Evolutionary conservation across 768 basidiomycete genomes (phyloP), one percentile per base, ranked within the genome.

Genomic region (Cantharellus cinnabarinus): DNA sequence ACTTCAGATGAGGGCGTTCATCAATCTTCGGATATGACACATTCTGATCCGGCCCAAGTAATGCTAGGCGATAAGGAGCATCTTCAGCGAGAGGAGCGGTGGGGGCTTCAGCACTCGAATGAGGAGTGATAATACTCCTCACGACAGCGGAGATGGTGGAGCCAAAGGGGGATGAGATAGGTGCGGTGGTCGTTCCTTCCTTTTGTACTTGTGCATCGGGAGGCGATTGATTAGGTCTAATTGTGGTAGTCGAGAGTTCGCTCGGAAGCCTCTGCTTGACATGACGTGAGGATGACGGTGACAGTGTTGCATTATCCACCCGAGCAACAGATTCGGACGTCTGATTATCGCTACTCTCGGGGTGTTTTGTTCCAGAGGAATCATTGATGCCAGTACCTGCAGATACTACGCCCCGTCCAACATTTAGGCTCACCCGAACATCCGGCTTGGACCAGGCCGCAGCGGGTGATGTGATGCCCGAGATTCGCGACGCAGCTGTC

Each of bases 1-100:
- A 85, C 68, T 84, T 83, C 72, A 89, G 80, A 67, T 90, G 87
- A 2, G 87, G 86, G 29, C 77, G 77, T 10, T 83, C 81, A 65
- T 85, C 83, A 41, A 82, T 79, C 3, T 67, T 65, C 7, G 68
- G 63, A 2, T 68, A 67, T 5, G 41, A 57, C 56, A 39, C 7
- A 10, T 37, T 37, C 52, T 54, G 52, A 54, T 37, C 52, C 14
- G 38, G 10, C 38, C 52, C 52, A 14, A 54, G 52, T 37, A 54
- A 37, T 10, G 52, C 52, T 10, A 54, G 35, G 10, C 52, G 52
- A 37, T 54, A 37, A 37, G 35, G 10, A 10, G 52, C 38, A 7
- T 54, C 52, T 7, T 54, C 35, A 29, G 20, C 20, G 44, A 10
- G 29, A 37, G 52, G 52, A 37, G 52, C 14, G 7, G 52, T 54